Base-by-base conservation (phyloP, 2,329 filamentous ascomycete genomes). In the Capronia coronata region DNA sequence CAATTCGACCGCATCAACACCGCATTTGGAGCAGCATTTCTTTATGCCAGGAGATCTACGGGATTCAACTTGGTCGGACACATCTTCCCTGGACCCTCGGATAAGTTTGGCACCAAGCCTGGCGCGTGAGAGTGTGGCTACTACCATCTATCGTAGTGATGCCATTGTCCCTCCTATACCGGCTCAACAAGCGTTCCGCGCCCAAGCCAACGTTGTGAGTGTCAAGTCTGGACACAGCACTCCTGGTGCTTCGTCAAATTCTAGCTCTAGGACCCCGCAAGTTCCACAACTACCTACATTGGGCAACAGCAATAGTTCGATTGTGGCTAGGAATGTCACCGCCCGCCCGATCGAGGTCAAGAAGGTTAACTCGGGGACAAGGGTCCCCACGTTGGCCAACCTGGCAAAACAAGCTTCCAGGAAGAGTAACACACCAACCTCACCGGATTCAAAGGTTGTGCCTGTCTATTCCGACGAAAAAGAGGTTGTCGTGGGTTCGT, bases 81-180 rank as follows among this genome's bases (percentile, higher is more conserved):
- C 58, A 7, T 58, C 57, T 35, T 55, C 53, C 5, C 30, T 61
- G 11, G 67, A 72, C 45, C 68, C 66, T 11, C 70, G 73, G 47
- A 74, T 69, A 54, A 81, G 77, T 53, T 65, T 75, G 46, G 65
- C 70, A 2, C 71, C 71, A 14, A 75, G 71, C 54, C 55, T 75
- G 35, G 65, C 65, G 37, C 69, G 72, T 44, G 71, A 68, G 42
- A 90, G 86, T 63, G 86, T 97, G 56, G 90, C 89, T 2, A 95
- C 90, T 1, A 96, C 91, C 16, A 88, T 95, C 46, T 97, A 96
- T 65, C 86, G 88, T 58, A 91, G 90, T 71, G 88, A 94, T 62
- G 89, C 87, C 13, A 82, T 94, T 45, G 80, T 95, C 60, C 89
- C 75, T 64, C 86, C 74, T 1, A 71, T 84, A 48, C 84, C 90